These are phyloP conservation scores for Heritiera fomes DNA, from an alignment of 345 rosid species.

Conservation along the genomic window DNA sequence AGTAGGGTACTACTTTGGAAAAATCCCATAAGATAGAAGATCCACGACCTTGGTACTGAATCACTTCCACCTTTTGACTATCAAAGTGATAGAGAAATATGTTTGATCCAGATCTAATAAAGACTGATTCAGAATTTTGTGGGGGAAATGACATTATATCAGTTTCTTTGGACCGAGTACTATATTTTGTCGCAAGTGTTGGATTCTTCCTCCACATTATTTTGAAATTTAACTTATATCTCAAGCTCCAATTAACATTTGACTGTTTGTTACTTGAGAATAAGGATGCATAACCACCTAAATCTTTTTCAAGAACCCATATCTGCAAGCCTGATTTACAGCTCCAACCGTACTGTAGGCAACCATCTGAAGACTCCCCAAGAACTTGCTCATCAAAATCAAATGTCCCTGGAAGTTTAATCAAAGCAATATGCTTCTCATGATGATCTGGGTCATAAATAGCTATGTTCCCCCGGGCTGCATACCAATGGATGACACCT, in stretches of 20 bases:
- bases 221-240: slow-evolving; percentile 47
- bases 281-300: slow-evolving; percentile 9
- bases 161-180: slow-evolving; percentile 45
- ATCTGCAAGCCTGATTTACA: slow-evolving; percentile 46
- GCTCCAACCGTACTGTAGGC: slow-evolving; percentile 60
- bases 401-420: slow-evolving; percentile 49
- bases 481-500: slow-evolving; percentile 56
- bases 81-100: slow-evolving; percentile 34
- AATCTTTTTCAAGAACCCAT: slow-evolving; percentile 51
- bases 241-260: slow-evolving; percentile 39
- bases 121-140: slow-evolving; percentile 42
- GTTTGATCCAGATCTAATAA: slow-evolving; percentile 46
- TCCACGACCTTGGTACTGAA: slow-evolving; percentile 52
- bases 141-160: slow-evolving; percentile 48
- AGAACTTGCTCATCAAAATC: slow-evolving; percentile 56
- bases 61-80: slow-evolving; percentile 32
- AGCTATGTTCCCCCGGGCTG: slow-evolving; percentile 47
- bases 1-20: slow-evolving; percentile 56
- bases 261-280: slow-evolving; percentile 11
- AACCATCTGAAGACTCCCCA: slow-evolving; percentile 59
- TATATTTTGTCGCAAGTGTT: slow-evolving; percentile 23
- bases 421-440: slow-evolving; percentile 36
- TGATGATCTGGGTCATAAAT: slow-evolving; percentile 45
- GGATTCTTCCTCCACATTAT: slow-evolving; percentile 54
- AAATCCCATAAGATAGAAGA: slow-evolving; percentile 52